These are phyloP conservation scores for Hypoxylon fuscum DNA, from an alignment of 495 filamentous ascomycete genomes.

Conservation along the genomic window DNA sequence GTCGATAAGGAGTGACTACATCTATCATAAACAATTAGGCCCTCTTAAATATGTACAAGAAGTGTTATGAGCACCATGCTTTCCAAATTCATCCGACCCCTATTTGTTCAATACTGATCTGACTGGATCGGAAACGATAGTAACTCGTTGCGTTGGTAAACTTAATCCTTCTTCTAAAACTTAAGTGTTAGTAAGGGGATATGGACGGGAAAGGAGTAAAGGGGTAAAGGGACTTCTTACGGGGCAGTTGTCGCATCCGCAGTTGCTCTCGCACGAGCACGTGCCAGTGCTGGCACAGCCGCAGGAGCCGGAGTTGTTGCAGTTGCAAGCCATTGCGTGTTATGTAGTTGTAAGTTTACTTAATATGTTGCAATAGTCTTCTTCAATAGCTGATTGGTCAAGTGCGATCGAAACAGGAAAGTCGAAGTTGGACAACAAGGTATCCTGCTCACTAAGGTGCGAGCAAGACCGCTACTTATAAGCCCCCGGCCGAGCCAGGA, in stretches of 20 bases:
- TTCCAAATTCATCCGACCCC: background rate
- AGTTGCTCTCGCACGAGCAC: constrained; percentile 42
- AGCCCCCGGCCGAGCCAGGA: too few relatives aligned
- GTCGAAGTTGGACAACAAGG: constrained; percentile 4
- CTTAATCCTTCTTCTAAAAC: constrained; percentile 30
- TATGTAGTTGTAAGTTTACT: background rate
- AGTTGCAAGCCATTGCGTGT: constrained; percentile 40
- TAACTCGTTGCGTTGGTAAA: background rate
- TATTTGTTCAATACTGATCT: background rate
- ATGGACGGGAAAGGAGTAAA: background rate
- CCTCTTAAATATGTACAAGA: background rate
- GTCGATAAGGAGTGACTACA: background rate
- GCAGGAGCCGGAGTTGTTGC: constrained; percentile 39
- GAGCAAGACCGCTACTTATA: background rate
- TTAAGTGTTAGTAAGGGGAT: background rate
- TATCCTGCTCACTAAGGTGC: constrained; percentile 39
- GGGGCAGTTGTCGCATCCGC: constrained; percentile 44
- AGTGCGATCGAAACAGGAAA: constrained; percentile 26
- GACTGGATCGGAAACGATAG: background rate
- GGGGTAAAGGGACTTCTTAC: constrained; percentile 21
- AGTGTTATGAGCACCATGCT: background rate
- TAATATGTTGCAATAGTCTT: constrained; percentile 34
- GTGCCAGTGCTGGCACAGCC: constrained; percentile 37
- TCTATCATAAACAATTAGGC: background rate
- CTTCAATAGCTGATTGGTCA: constrained; percentile 35